Percentiles rank a stretch among this genome's conserved stretches.
These are phyloP conservation scores for Botrytis squamosa DNA, from an alignment of 2,329 filamentous ascomycete genomes.

Conservation along the genomic window DNA sequence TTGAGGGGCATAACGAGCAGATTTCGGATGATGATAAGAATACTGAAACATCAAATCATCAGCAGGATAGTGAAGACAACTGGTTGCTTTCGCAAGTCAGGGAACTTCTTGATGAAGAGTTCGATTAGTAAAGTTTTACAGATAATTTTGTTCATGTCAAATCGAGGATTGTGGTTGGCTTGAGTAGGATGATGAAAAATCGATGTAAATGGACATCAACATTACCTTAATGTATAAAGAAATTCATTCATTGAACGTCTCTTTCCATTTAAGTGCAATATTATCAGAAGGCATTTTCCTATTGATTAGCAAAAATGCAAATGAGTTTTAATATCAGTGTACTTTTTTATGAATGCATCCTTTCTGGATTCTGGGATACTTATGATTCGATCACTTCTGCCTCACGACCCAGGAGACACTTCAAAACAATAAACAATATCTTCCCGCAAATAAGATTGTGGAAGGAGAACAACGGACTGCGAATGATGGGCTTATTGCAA, in stretches of 20 bases:
- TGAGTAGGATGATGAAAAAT: background rate
- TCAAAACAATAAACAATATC: rapidly evolving
- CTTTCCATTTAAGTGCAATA: background rate
- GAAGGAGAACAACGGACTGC: background rate
- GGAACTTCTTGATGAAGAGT: background rate
- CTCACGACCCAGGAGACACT: too few relatives aligned
- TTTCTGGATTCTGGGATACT: background rate
- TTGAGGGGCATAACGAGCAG: background rate
- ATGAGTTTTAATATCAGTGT: background rate
- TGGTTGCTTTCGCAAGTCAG: background rate
- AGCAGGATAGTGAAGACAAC: background rate
- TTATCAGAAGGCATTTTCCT: background rate
- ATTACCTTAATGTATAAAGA: background rate
- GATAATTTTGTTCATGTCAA: background rate
- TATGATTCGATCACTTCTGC: background rate
- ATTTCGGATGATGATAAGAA: background rate
- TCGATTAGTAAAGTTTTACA: background rate
- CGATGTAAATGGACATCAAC: background rate
- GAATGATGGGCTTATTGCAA: rapidly evolving
- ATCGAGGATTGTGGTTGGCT: background rate
- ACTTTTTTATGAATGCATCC: background rate
- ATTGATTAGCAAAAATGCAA: background rate
- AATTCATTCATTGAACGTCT: background rate
- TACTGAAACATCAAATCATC: background rate
- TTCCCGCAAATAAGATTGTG: rapidly evolving